Evolutionary conservation across 768 basidiomycete species (phyloP).

Genomic region (Pleurotus salmoneostramineus): DNA sequence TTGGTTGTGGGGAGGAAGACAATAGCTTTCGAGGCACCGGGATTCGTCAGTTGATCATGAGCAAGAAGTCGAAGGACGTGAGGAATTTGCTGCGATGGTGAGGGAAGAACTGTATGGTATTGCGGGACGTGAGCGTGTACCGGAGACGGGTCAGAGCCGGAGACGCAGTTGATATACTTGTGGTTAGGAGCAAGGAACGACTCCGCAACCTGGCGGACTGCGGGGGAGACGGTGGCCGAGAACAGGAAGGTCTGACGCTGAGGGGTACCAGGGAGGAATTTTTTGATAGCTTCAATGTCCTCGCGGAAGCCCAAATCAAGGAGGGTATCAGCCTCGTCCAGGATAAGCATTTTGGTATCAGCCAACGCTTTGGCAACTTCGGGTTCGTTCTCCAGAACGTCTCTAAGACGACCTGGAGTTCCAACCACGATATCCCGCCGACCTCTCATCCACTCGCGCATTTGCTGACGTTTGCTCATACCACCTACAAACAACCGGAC

Average conservation of each 20-base stretch:
- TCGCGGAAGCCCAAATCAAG: conserved; percentile 91
- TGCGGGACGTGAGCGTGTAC: conserved; percentile 79
- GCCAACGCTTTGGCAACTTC: conserved; percentile 49
- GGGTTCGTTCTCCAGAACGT: conserved; percentile 59
- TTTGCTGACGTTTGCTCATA: conserved; percentile 56
- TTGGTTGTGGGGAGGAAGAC: conserved; percentile 86
- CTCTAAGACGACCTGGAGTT: conserved; percentile 85
- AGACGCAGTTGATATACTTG: conserved; percentile 69
- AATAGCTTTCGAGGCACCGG: conserved; percentile 67
- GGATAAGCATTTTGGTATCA: conserved; percentile 67
- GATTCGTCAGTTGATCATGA: conserved; percentile 80
- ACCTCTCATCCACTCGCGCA: conserved; percentile 60
- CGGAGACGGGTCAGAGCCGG: conserved; percentile 48
- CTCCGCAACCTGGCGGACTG: conserved; percentile 68
- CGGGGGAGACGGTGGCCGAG: conserved; percentile 78
- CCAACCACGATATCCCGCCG: conserved; percentile 81
- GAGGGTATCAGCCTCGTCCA: conserved; percentile 91
- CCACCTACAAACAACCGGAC: conserved; percentile 82
- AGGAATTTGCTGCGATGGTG: conserved; percentile 65
- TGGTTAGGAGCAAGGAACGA: conserved; percentile 57
- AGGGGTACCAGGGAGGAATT: conserved; percentile 54
- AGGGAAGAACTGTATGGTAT: conserved; percentile 71
- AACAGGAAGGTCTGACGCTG: conserved; percentile 90
- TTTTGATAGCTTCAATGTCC: conserved; percentile 73
- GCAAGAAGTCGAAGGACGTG: conserved; percentile 77